phyloP scores from a whole-genome alignment of 441 rosid genomes.

The Flueggea neowawraea region DNA sequence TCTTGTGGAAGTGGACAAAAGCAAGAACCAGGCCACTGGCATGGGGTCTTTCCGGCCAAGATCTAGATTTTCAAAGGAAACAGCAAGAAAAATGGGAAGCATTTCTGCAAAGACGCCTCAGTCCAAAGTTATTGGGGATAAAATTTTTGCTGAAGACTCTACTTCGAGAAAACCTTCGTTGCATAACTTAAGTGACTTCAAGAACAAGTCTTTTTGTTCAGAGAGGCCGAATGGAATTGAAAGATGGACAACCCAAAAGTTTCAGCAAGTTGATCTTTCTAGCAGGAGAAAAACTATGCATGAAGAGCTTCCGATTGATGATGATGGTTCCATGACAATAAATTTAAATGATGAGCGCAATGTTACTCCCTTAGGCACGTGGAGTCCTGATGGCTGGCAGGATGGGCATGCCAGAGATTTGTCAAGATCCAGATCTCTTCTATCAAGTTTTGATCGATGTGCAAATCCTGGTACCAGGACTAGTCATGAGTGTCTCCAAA shows the following conservation, averaged over 20 bases:
- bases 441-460: constrained; percentile 2
- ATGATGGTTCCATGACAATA: constrained; percentile 10
- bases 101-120: constrained; percentile 17
- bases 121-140: constrained; percentile 13
- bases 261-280: constrained; percentile 23
- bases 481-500: no score
- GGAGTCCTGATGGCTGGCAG: constrained; percentile 12
- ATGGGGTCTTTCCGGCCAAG: constrained; percentile 19
- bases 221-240: constrained; percentile 19
- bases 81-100: constrained; percentile 15
- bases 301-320: constrained; percentile 28
- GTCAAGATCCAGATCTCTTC: constrained; percentile 16
- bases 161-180: constrained; percentile 22
- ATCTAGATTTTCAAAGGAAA: constrained; percentile 25
- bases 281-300: constrained; percentile 18
- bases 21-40: constrained; percentile 17
- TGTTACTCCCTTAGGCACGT: constrained; percentile 15
- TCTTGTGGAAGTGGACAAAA: constrained; percentile 20
- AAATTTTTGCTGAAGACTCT: constrained; percentile 23
- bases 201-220: constrained; percentile 14
- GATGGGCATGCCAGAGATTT: constrained; percentile 1
- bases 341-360: constrained; percentile 8
- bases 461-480: no score
- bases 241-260: constrained; percentile 31
- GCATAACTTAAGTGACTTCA: constrained; percentile 24